Percentiles rank a stretch among this genome's conserved stretches.
Evolutionary conservation across 768 basidiomycete species (phyloP).

Genomic region (Lentinula edodes): DNA sequence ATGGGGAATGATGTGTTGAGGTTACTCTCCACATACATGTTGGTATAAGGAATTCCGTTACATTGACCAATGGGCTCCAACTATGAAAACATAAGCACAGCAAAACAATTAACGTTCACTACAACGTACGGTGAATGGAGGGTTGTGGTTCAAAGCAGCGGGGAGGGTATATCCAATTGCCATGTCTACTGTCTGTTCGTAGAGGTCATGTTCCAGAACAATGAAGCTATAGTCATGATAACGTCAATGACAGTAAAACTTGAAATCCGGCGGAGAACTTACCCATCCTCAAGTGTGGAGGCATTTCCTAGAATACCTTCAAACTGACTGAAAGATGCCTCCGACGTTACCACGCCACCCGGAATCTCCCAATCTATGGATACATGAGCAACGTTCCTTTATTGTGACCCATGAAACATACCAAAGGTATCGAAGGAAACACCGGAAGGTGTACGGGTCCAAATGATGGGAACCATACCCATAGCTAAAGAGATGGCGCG

Average conservation of each 20-base stretch:
- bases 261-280: constrained; percentile 10
- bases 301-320: constrained; percentile 70
- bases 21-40: constrained; percentile 85
- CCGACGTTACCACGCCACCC: constrained; percentile 63
- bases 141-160: constrained; percentile 61
- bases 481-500: constrained; percentile 86
- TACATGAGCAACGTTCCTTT: neutral
- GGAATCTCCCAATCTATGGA: constrained; percentile 82
- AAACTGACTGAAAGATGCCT: constrained; percentile 64
- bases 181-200: constrained; percentile 79
- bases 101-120: neutral
- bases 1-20: constrained; percentile 64
- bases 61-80: constrained; percentile 78
- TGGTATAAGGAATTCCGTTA: constrained; percentile 49
- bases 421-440: constrained; percentile 70
- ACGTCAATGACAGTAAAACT: neutral
- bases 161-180: constrained; percentile 85
- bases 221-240: constrained; percentile 54
- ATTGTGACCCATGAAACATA: constrained; percentile 16
- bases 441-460: constrained; percentile 61
- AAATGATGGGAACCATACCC: constrained; percentile 88
- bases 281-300: constrained; percentile 55
- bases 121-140: constrained; percentile 53
- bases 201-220: constrained; percentile 86
- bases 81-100: constrained; percentile 22